A percentile compares a stretch with the other conserved stretches of the same genome.
phyloP scores from a whole-genome alignment of 768 basidiomycete species.

The Lentinus brumalis region DNA sequence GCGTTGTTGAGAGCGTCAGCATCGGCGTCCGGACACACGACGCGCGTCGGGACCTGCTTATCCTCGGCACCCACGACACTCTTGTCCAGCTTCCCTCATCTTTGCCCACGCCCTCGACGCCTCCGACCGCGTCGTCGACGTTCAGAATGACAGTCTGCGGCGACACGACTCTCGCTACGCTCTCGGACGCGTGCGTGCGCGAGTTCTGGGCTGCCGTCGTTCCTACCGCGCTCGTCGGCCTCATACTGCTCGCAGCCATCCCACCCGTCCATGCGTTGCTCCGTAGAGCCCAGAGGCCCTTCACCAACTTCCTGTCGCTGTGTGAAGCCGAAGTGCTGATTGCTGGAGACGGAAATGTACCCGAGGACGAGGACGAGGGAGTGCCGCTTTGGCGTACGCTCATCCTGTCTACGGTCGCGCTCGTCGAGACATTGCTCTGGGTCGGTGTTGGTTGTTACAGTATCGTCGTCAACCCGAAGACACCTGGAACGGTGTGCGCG shows the following conservation, averaged over 20 bases:
- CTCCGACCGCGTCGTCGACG: neutral
- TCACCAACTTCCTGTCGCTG: slow-evolving; percentile 29
- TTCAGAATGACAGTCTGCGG: slow-evolving; percentile 13
- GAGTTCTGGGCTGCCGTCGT: slow-evolving; percentile 31
- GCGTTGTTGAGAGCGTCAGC: too few species aligned
- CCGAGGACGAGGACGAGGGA: slow-evolving; percentile 4
- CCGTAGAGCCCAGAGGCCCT: slow-evolving; percentile 15
- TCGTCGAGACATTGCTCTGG: slow-evolving; percentile 61
- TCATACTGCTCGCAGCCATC: slow-evolving; percentile 17
- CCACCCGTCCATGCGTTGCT: slow-evolving; percentile 19
- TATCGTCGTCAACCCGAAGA: slow-evolving; percentile 37
- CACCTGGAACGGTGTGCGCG: slow-evolving; percentile 39
- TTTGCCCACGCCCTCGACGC: too few species aligned
- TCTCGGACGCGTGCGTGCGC: slow-evolving; percentile 29
- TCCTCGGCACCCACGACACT: too few species aligned
- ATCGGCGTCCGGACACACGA: too few species aligned
- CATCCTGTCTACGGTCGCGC: slow-evolving; percentile 56
- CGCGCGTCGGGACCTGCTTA: too few species aligned
- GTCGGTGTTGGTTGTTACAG: slow-evolving; percentile 58
- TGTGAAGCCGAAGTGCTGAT: slow-evolving; percentile 31
- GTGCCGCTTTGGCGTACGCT: slow-evolving; percentile 63
- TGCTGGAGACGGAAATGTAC: slow-evolving; percentile 6
- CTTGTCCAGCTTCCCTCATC: too few species aligned
- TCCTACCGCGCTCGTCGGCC: slow-evolving; percentile 26
- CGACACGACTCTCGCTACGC: slow-evolving; percentile 15